These are phyloP conservation scores for Papiliotrema laurentii DNA, from an alignment of 1,284 basidiomycete species.

Conservation along the genomic window DNA sequence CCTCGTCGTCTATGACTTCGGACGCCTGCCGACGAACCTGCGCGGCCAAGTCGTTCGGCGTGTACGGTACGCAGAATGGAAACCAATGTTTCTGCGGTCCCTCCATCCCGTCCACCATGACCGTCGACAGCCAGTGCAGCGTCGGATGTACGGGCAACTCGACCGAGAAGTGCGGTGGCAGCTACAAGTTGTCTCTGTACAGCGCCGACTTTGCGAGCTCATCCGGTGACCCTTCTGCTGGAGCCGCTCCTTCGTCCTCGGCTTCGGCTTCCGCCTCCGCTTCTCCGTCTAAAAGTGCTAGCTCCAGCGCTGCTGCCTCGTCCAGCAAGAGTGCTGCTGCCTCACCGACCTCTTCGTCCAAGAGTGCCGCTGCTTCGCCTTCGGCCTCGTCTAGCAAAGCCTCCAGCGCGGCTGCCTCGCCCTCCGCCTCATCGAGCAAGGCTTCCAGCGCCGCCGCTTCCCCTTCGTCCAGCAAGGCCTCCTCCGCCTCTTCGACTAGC, in stretches of 20 bases:
- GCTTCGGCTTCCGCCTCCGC: background rate
- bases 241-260: background rate
- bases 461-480: background rate
- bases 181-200: conserved; percentile 9
- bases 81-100: conserved; percentile 25
- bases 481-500: conserved; percentile 1
- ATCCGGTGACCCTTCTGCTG: background rate
- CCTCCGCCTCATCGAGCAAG: background rate
- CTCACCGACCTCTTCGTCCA: conserved; percentile 6
- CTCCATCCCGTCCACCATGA: conserved; percentile 1
- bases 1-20: conserved; percentile 15
- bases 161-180: conserved; percentile 11
- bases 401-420: conserved; percentile 1
- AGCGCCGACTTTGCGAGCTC: conserved; percentile 1
- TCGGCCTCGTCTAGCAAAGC: conserved; percentile 5
- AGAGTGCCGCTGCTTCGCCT: conserved; percentile 6
- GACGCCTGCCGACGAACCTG: conserved; percentile 20
- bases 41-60: conserved; percentile 14
- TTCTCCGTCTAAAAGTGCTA: background rate
- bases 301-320: no score
- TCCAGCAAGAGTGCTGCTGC: conserved; percentile 5
- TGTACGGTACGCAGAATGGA: conserved; percentile 23
- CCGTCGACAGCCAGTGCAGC: conserved; percentile 12
- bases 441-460: conserved; percentile 2
- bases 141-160: conserved; percentile 14